These are phyloP conservation scores for Agaricus blazei DNA, from an alignment of 768 basidiomycete genomes.

Conservation along the genomic window DNA sequence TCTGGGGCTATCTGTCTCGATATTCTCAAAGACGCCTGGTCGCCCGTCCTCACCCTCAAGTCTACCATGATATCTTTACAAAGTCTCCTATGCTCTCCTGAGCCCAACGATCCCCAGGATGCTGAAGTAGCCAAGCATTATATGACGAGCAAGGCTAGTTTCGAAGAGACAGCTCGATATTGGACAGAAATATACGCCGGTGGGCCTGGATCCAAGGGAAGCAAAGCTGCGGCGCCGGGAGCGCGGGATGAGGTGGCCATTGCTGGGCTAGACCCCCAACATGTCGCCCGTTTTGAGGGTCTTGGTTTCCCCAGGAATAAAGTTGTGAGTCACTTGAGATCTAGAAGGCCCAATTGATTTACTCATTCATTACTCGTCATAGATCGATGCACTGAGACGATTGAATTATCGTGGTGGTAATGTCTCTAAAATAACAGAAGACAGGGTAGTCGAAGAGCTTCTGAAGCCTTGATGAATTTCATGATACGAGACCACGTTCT, in stretches of 20 bases:
- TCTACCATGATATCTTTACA: slow-evolving; percentile 94
- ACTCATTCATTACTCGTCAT: slow-evolving; percentile 7
- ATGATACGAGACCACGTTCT: neutral
- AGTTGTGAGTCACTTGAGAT: slow-evolving; percentile 59
- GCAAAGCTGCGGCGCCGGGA: slow-evolving; percentile 40
- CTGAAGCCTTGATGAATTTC: slow-evolving; percentile 41
- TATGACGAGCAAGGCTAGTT: slow-evolving; percentile 79
- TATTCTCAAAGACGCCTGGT: slow-evolving; percentile 88
- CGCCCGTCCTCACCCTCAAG: slow-evolving; percentile 91
- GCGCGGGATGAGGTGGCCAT: slow-evolving; percentile 55
- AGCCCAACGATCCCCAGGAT: slow-evolving; percentile 96
- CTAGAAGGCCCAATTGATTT: neutral
- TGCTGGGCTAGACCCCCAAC: slow-evolving; percentile 78
- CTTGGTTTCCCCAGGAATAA: slow-evolving; percentile 80
- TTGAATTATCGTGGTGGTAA: slow-evolving; percentile 86
- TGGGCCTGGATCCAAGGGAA: slow-evolving; percentile 49
- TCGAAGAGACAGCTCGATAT: slow-evolving; percentile 89
- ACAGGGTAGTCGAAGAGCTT: slow-evolving; percentile 82
- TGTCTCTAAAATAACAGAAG: slow-evolving; percentile 73
- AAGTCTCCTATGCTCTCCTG: slow-evolving; percentile 87
- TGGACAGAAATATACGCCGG: slow-evolving; percentile 94
- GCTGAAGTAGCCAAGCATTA: slow-evolving; percentile 98
- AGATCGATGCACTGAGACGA: slow-evolving; percentile 87
- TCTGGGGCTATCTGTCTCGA: slow-evolving; percentile 95
- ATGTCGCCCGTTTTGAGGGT: slow-evolving; percentile 79